Conservation (phyloP, 805 yeast species). For the Priceomyces medius region DNA sequence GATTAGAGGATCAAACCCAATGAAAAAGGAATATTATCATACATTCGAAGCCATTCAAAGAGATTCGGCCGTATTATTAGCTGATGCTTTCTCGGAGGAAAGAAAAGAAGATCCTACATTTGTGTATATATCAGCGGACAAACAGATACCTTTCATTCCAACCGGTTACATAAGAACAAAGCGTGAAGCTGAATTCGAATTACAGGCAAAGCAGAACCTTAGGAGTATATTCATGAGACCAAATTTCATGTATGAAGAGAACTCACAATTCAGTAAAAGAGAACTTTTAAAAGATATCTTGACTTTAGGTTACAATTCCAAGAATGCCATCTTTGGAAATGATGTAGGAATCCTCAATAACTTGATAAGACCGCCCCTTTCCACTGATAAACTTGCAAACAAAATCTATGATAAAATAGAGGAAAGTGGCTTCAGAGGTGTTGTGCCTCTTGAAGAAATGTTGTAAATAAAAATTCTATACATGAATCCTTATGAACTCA, state of each 20-base stretch:
- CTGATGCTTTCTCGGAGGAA: constrained; percentile 48
- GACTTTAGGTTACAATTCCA: constrained; percentile 43
- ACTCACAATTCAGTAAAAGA: constrained; percentile 32
- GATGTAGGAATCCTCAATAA: constrained; percentile 40
- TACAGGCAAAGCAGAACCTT: constrained; percentile 44
- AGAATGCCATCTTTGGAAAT: constrained; percentile 41
- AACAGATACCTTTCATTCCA: constrained; percentile 66
- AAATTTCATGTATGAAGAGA: constrained; percentile 75
- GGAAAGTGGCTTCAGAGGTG: constrained; percentile 53
- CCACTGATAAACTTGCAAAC: constrained; percentile 68
- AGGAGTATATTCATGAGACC: constrained; percentile 73
- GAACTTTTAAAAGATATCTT: constrained; percentile 43
- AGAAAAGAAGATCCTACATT: constrained; percentile 40
- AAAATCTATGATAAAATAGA: constrained; percentile 55
- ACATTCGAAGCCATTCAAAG: constrained; percentile 66
- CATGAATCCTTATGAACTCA: neutral
- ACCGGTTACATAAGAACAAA: constrained; percentile 72
- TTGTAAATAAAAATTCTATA: neutral
- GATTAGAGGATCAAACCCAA: constrained; percentile 61
- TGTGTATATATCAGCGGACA: constrained; percentile 81
- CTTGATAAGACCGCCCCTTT: constrained; percentile 57
- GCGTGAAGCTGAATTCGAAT: constrained; percentile 69
- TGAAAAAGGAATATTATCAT: constrained; percentile 44
- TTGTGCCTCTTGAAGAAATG: constrained; percentile 44
- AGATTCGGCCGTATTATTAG: constrained; percentile 65